Evolutionary conservation across 116 monocot genomes (phyloP), one percentile per base, ranked within the genome.

Genomic region (Cymodocea nodosa): DNA sequence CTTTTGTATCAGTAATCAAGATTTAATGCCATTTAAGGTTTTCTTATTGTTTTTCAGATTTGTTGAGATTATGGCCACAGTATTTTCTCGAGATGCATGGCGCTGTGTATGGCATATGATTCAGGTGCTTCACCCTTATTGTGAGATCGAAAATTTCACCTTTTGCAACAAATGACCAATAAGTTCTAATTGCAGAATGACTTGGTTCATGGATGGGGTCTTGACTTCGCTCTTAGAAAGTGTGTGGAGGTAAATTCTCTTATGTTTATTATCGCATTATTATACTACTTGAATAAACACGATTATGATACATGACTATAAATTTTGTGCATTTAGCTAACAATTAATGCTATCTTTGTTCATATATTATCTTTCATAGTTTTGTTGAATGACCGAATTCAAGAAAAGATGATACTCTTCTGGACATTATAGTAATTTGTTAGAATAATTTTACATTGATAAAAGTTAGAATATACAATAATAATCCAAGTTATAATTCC

Each of bases 171-270:
- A 22, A n/a, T 17, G 13, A 14, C 13, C 51, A 30, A 20, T 62
- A 12, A 17, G 15, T 52, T 52, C 10, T 30, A 44, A 30, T 16
- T 78, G 68, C 70, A 89, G 89, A 89, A 89, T 84, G 89, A 89
- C 55, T 80, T 93, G 78, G 83, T 93, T 73, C 93, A 93, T 76
- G 93, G 93, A 74, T 93, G 93, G 88, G 88, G 93, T 36, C 82
- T 93, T 23, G 93, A 93, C 77, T 85, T 88, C 70, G 77, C 88
- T 34, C 69, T 87, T 23, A 75, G 83, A 63, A 93, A 77, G 78
- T 88, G 93, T 67, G 85, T 93, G 30, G 85, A 88, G 83, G 93
- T 93, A 85, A 58, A 50, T 62, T 9, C 19, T n/a, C 22, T 23
- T 66, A 4, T 63, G n/a, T 15, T 11, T 53, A 52, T 53, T 4